Conservation (phyloP, 768 basidiomycete species). For the Tricholoma sp. region DNA sequence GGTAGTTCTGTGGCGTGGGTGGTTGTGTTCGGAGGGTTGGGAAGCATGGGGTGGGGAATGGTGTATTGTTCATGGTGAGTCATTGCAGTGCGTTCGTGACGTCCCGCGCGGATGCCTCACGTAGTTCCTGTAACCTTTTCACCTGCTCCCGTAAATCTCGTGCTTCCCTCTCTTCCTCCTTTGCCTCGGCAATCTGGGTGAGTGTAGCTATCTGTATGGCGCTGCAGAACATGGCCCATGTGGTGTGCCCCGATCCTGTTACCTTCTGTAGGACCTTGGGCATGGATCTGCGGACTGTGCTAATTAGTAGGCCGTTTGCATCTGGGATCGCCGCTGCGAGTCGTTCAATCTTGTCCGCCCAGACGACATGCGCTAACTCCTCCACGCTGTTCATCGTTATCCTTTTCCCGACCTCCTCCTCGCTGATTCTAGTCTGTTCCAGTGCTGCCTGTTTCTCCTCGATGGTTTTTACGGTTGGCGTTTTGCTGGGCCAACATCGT, state of each 20-base stretch:
- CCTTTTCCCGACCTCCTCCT: not conserved
- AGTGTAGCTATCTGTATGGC: not conserved
- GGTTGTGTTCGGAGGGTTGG: not conserved
- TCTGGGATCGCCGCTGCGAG: not conserved
- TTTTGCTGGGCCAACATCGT: conserved; percentile 13
- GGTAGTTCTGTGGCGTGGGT: not conserved
- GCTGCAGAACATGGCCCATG: not conserved
- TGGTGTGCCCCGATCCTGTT: not conserved
- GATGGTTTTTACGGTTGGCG: conserved; percentile 6
- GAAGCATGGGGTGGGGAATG: not conserved
- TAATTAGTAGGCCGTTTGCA: not conserved
- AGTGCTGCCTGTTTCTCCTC: conserved; percentile 2
- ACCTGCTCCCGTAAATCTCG: not conserved
- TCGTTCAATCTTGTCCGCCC: conserved; percentile 2
- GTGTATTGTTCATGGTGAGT: not conserved
- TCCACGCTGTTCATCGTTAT: not conserved
- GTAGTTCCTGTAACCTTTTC: not conserved
- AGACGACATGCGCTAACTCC: conserved; percentile 16
- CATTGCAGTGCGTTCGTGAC: not conserved
- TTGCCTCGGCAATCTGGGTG: not conserved
- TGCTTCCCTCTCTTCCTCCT: not conserved
- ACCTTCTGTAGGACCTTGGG: not conserved
- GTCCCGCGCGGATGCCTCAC: not conserved
- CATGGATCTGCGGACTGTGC: not conserved
- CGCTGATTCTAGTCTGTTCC: conserved; percentile 3